A percentile compares a stretch with the other conserved stretches of the same genome.
Conservation (phyloP, 148 eudicot species). For the Arbutus unedo region DNA sequence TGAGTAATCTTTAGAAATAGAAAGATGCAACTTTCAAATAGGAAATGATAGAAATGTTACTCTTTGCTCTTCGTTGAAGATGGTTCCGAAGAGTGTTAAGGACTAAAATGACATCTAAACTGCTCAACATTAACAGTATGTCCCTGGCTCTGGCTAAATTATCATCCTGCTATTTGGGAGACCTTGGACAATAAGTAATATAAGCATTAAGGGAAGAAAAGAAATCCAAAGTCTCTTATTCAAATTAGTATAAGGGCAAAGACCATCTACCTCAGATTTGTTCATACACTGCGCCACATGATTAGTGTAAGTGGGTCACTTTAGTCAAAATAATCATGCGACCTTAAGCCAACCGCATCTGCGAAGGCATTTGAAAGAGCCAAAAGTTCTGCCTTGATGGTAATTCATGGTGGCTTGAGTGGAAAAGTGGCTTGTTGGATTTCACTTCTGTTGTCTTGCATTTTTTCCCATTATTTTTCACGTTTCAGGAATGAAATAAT, state of each 20-base stretch:
- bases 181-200: neutral
- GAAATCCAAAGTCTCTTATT: neutral
- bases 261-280: neutral
- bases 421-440: neutral
- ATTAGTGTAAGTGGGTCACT: neutral
- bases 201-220: neutral
- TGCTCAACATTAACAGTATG: neutral
- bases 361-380: neutral
- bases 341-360: neutral
- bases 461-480: neutral
- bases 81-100: no score
- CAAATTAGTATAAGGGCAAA: neutral
- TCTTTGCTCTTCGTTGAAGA: neutral
- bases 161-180: neutral
- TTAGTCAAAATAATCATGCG: neutral
- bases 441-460: neutral
- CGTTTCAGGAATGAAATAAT: neutral
- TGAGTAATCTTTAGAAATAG: neutral
- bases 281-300: neutral
- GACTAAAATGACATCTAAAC: neutral
- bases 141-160: neutral
- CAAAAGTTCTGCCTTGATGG: neutral
- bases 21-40: neutral
- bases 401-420: neutral
- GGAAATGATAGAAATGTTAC: neutral